Evolutionary conservation across 495 filamentous ascomycete genomes (phyloP).

Genomic region (Lasiosphaeria hispida): DNA sequence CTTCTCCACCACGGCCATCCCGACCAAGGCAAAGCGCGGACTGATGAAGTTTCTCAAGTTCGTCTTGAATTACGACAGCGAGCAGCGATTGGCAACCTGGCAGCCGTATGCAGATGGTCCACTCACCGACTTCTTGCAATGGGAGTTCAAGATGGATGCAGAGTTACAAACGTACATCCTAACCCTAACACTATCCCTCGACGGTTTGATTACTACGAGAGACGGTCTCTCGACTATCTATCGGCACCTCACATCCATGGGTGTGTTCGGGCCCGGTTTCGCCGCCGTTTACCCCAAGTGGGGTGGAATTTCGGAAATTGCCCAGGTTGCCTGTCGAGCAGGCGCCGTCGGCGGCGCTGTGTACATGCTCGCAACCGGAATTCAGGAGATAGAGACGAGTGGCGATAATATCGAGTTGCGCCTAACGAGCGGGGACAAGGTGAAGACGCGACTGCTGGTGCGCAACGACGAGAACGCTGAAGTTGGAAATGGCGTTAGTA

Average conservation of each 20-base stretch:
- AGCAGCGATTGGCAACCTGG: slow-evolving; percentile 47
- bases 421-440: slow-evolving; percentile 58
- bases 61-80: slow-evolving; percentile 58
- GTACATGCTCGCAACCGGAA: slow-evolving; percentile 75
- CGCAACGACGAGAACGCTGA: slow-evolving; percentile 35
- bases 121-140: slow-evolving; percentile 62
- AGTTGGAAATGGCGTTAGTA: slow-evolving; percentile 28
- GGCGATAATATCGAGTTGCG: slow-evolving; percentile 40
- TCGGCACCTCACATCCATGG: slow-evolving; percentile 82
- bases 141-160: slow-evolving; percentile 69
- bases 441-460: slow-evolving; percentile 58
- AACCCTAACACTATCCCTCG: slow-evolving; percentile 73
- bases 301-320: slow-evolving; percentile 87
- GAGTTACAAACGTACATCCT: slow-evolving; percentile 69
- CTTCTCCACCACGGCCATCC: slow-evolving; percentile 68
- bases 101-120: slow-evolving; percentile 39
- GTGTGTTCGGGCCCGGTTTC: slow-evolving; percentile 82
- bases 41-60: slow-evolving; percentile 90
- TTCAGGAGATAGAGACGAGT: slow-evolving; percentile 39
- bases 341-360: slow-evolving; percentile 88
- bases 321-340: slow-evolving; percentile 89
- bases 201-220: slow-evolving; percentile 50
- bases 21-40: slow-evolving; percentile 71
- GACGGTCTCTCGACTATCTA: slow-evolving; percentile 70
- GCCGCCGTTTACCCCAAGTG: slow-evolving; percentile 84